These are phyloP conservation scores for Pholiota adiposa DNA, from an alignment of 1,284 basidiomycete species.

Conservation along the genomic window DNA sequence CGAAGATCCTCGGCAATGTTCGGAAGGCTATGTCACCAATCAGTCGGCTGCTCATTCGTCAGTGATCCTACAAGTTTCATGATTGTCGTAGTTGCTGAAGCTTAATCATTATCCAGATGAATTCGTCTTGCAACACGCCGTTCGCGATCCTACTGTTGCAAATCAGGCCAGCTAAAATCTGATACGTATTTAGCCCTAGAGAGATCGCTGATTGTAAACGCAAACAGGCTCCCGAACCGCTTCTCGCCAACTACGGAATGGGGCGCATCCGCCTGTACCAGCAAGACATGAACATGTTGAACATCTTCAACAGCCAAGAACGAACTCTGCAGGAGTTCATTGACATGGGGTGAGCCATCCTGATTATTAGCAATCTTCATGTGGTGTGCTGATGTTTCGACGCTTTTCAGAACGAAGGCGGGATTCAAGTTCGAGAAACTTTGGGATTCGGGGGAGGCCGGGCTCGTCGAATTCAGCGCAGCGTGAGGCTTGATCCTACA, in stretches of 20 bases:
- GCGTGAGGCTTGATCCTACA: not conserved
- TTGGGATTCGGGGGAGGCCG: constrained; percentile 13
- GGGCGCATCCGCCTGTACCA: constrained; percentile 28
- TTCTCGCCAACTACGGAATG: constrained; percentile 31
- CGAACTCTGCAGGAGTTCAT: constrained; percentile 19
- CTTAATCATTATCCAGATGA: too few species aligned
- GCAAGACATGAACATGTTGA: constrained; percentile 31
- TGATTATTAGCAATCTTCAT: not conserved
- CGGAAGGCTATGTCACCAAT: constrained; percentile 10
- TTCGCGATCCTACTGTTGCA: constrained; percentile 1
- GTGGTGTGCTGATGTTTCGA: not conserved
- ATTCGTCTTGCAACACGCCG: constrained; percentile 10
- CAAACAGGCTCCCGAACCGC: constrained; percentile 27
- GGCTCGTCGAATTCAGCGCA: constrained; percentile 10
- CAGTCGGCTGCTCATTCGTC: too few species aligned
- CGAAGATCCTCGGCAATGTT: constrained; percentile 8
- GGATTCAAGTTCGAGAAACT: constrained; percentile 14
- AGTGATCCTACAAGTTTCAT: too few species aligned
- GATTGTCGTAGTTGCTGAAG: too few species aligned
- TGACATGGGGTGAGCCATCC: not conserved
- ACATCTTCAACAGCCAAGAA: constrained; percentile 25
- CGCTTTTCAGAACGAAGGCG: not conserved
- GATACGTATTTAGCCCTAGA: not conserved
- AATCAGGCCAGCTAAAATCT: not conserved
- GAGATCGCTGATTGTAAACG: not conserved